Percentiles rank a stretch among this genome's conserved stretches.
phyloP scores from a whole-genome alignment of 2,329 filamentous ascomycete genomes.

The Pseudocercospora pini-densiflorae region DNA sequence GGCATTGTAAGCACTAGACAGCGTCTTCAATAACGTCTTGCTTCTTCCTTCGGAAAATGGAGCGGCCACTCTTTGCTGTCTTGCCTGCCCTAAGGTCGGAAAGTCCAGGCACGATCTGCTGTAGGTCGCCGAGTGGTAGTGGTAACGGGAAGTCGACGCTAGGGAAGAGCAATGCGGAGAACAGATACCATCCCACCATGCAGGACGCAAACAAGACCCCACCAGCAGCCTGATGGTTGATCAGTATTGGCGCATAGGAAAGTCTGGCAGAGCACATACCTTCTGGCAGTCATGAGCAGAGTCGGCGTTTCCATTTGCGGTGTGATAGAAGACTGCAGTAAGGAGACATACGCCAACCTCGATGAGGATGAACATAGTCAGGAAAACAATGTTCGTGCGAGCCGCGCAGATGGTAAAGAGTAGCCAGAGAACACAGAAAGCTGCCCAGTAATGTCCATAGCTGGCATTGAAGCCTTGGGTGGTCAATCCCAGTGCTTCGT shows the following conservation, averaged over 20 bases:
- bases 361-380: conserved; percentile 24
- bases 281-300: conserved; percentile 25
- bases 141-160: conserved; percentile 28
- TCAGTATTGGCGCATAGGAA: not conserved
- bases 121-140: conserved; percentile 27
- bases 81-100: conserved; percentile 16
- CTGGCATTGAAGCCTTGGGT: conserved; percentile 21
- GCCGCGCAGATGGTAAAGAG: conserved; percentile 29
- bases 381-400: conserved; percentile 28
- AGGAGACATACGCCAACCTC: conserved; percentile 18
- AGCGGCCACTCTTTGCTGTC: conserved; percentile 6
- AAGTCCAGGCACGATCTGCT: conserved; percentile 22
- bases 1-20: conserved; percentile 8
- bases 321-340: conserved; percentile 25
- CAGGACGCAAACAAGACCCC: conserved; percentile 23
- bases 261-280: conserved; percentile 12
- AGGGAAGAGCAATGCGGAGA: conserved; percentile 26
- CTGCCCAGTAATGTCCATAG: conserved; percentile 29
- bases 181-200: conserved; percentile 29
- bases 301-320: conserved; percentile 20
- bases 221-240: conserved; percentile 21
- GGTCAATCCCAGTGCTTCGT: conserved; percentile 18
- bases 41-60: conserved; percentile 14
- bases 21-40: conserved; percentile 11
- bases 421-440: conserved; percentile 27